phyloP scores from a whole-genome alignment of 177 flowering plant species.

The Tripterygium wilfordii region DNA sequence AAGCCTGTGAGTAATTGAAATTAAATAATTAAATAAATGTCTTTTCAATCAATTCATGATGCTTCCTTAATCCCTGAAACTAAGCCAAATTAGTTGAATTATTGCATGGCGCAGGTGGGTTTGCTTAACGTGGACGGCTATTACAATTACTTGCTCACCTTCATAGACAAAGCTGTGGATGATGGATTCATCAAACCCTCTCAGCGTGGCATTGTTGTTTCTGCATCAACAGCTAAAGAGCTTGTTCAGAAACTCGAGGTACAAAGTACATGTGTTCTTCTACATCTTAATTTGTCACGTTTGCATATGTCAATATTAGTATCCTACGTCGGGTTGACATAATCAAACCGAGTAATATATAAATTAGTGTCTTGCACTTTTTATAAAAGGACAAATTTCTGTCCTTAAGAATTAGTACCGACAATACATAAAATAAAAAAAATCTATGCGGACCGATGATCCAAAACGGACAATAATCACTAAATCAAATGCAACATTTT shows the following conservation, averaged over 20 bases:
- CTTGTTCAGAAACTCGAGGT: constrained; percentile 42
- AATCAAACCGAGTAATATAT: too few species aligned
- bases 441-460: too few species aligned
- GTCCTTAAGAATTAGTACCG: too few species aligned
- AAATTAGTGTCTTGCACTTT: neutral
- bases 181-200: constrained; percentile 41
- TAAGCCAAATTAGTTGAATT: neutral
- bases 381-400: neutral
- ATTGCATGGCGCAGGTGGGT: constrained; percentile 24
- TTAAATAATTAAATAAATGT: too few species aligned
- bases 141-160: constrained; percentile 33
- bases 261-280: neutral
- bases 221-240: constrained; percentile 30
- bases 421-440: too few species aligned
- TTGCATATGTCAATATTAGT: too few species aligned
- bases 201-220: constrained; percentile 34
- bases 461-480: too few species aligned
- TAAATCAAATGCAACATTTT: too few species aligned
- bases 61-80: neutral
- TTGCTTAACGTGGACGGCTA: constrained; percentile 44
- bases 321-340: too few species aligned
- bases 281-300: too few species aligned
- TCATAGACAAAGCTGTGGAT: constrained; percentile 42
- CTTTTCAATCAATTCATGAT: constrained; percentile 1
- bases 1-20: constrained; percentile 66